Base-by-base conservation (phyloP, 2,329 filamentous ascomycete species). In the Hypoxylon sp. region DNA sequence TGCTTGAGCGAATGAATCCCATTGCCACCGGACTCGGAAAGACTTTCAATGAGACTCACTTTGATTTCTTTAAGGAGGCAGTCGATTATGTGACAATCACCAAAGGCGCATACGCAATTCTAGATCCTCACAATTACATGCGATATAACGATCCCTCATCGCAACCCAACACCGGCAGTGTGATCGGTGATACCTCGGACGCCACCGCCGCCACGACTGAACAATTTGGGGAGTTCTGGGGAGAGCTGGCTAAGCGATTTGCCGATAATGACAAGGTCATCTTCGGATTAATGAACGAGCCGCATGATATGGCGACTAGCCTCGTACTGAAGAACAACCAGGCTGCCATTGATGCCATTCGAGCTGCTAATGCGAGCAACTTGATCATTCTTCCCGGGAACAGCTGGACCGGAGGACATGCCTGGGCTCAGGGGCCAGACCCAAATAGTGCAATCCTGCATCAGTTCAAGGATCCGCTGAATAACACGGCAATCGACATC, bases 111-210 rank as follows among this genome's bases (percentile, higher is more conserved):
- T 81, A 86, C 68, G 80, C 79, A 8, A 83, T 86, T 65, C 75
- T 87, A 2, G 84, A 86, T 72, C 83, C 84, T 2, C 84, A 86
- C 76, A 86, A 85, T 73, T 85, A 86, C 72, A 86, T 86, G 84
- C 79, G 84, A 3, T 87, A 86, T 75, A 85, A 85, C 69, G 79
- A 86, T 70, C 84, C 84, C 1, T 82, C 79, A 17, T 77, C 79
- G 31, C 84, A 86, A 72, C 84, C 85, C 2, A 80, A 76, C 60
- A 81, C 80, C 6, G 84, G 84, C 44, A 83, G 81, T 70, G 79
- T 86, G 10, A 86, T 87, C 67, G 84, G 84, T 24, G 81, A 85
- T 73, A 75, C 78, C 0, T 76, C 78, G 1, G 82, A 87, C 75
- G 60, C 79, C 0, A 79, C 76, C 2, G 81, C 84, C 15, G 82